Base-by-base conservation (phyloP, 2,329 filamentous ascomycete species). In the Ceratocystis harringtonii region DNA sequence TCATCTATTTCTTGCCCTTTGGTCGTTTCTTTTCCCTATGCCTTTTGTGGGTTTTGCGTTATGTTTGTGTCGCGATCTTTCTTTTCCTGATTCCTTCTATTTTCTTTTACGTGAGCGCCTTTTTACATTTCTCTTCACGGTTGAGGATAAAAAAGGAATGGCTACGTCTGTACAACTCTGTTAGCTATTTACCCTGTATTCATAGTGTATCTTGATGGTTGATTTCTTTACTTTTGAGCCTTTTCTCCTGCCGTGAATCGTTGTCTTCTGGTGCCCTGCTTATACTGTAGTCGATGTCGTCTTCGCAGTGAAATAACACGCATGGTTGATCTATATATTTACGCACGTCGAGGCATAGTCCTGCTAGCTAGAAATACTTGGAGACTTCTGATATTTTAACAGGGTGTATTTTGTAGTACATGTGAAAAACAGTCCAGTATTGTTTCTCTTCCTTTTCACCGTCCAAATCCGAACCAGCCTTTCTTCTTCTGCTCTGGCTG, bases 401-500 rank as follows among this genome's bases (percentile, higher is more conserved):
- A 28, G 28, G 25, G 7, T 50, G 8, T 52, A 48, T 52, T 52
- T 52, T 52, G n/a, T 52, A 25, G 48, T 25, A n/a, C 48, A 52
- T 22, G 19, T 12, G 48, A 22, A 52, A 52, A 10, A 52, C 19
- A 12, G 5, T 12, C 6, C n/a, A 22, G 48, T 25, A 19, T 52
- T 52, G n/a, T 25, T 22, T 25, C n/a, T 25, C 48, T 5, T 12
- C 2, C 7, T 52, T 63, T 65, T 69, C 72, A 82, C 72, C 82
- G 76, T 57, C 81, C 81, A 72, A 91, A 91, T 0, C 87, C 85
- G 75, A 92, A 92, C 88, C 88, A 92, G 22, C 88, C 86, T 71
- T 80, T 86, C 78, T 86, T 89, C 69, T 81, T 78, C 62, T 80
- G 78, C 69, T 79, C 76, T 43, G 68, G 68, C 19, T 68, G 68